Conservation (phyloP, 495 filamentous ascomycete genomes). For the Trichoderma reesei region DNA sequence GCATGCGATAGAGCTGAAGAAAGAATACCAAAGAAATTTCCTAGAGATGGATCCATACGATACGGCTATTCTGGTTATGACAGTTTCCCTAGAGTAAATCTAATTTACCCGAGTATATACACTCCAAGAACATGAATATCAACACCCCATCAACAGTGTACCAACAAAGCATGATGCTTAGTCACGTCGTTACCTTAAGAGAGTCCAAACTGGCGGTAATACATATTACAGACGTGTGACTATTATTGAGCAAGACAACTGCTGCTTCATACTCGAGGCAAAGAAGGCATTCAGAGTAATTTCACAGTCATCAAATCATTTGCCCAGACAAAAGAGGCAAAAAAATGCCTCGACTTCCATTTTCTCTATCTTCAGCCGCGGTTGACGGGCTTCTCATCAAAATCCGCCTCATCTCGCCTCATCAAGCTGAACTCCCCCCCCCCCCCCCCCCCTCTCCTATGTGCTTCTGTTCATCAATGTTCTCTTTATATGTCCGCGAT, state of each 20-base stretch:
- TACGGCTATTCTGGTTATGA: too few relatives aligned
- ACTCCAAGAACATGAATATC: too few relatives aligned
- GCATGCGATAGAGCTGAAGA: background rate
- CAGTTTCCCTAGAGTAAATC: too few relatives aligned
- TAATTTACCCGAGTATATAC: too few relatives aligned
- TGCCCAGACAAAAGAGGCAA: background rate
- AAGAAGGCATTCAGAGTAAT: too few relatives aligned
- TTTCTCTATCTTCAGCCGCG: background rate
- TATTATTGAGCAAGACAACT: background rate
- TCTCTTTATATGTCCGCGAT: background rate
- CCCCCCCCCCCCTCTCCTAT: background rate
- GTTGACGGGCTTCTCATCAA: conserved; percentile 2
- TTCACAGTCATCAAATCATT: background rate
- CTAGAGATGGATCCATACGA: too few relatives aligned
- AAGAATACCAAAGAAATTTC: background rate
- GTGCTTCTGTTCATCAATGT: background rate
- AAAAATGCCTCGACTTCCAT: background rate
- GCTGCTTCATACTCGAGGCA: too few relatives aligned
- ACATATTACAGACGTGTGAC: background rate
- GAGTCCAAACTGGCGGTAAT: too few relatives aligned
- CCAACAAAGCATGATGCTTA: background rate
- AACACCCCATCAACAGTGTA: background rate
- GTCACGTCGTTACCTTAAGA: background rate
- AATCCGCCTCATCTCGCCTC: background rate
- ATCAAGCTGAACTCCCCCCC: background rate